Conservation (phyloP, 2,329 filamentous ascomycete genomes). For the Fusarium neocosmosporiellum region DNA sequence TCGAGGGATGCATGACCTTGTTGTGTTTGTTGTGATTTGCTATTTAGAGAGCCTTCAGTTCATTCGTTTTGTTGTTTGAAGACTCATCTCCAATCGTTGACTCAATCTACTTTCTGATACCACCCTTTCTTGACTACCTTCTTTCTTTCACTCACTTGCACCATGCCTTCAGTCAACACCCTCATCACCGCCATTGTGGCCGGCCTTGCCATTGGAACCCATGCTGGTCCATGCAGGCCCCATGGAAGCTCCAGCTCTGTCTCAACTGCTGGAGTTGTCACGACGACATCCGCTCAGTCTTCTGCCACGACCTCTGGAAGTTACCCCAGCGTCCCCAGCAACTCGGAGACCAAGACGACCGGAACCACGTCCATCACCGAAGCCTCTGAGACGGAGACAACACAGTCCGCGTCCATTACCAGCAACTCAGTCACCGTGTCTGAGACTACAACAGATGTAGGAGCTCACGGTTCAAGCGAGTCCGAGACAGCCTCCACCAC, state of each 20-base stretch:
- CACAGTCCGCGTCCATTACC: background rate
- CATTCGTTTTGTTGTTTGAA: constrained; percentile 21
- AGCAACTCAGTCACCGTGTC: background rate
- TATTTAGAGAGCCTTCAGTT: constrained; percentile 35
- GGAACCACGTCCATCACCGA: background rate
- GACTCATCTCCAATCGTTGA: constrained; percentile 6
- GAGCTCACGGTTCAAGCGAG: constrained; percentile 2
- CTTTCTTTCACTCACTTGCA: background rate
- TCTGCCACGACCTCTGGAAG: constrained; percentile 1
- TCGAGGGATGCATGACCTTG: constrained; percentile 5
- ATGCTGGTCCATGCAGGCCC: constrained; percentile 30
- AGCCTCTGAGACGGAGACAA: background rate
- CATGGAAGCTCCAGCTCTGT: constrained; percentile 15
- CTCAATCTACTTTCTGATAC: constrained; percentile 7
- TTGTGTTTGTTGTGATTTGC: constrained; percentile 1
- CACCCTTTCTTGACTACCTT: background rate
- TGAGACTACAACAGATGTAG: constrained; percentile 8
- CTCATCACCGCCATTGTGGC: constrained; percentile 29
- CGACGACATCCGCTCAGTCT: background rate
- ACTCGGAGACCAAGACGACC: background rate
- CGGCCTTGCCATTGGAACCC: constrained; percentile 22
- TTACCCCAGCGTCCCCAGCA: constrained; percentile 4
- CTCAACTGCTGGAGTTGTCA: background rate
- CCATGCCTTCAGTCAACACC: constrained; percentile 27
- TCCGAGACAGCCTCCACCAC: constrained; percentile 7